Percentiles rank a stretch among this genome's conserved stretches.
These are phyloP conservation scores for Exophiala aquamarina DNA, from an alignment of 2,329 filamentous ascomycete species.

Conservation along the genomic window DNA sequence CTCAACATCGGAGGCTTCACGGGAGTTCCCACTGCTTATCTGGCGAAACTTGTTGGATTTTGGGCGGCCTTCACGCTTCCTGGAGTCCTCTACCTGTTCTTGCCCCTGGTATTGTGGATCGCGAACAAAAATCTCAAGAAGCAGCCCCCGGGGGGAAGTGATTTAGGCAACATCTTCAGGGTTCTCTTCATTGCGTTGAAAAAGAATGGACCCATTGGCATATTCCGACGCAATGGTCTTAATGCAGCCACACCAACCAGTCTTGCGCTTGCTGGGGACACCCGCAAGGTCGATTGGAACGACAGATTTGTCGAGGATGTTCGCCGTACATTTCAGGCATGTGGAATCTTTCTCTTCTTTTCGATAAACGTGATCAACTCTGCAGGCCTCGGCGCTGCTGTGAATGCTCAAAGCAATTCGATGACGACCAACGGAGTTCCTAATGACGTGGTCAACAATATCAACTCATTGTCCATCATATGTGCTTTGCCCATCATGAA, in stretches of 20 bases:
- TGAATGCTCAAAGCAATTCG: conserved; percentile 51
- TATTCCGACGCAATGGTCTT: conserved; percentile 11
- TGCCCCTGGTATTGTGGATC: conserved; percentile 6
- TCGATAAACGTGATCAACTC: conserved; percentile 55
- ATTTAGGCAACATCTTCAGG: conserved; percentile 34
- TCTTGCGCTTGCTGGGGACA: conserved; percentile 24
- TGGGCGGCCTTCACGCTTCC: conserved; percentile 71
- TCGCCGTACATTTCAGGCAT: conserved; percentile 49
- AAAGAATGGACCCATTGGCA: conserved; percentile 27
- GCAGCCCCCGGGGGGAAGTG: conserved; percentile 33
- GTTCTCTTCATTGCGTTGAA: conserved; percentile 34
- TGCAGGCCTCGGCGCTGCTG: conserved; percentile 48
- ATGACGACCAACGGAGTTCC: conserved; percentile 53
- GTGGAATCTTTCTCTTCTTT: conserved; percentile 62
- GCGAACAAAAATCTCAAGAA: conserved; percentile 37
- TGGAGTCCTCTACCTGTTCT: conserved; percentile 40
- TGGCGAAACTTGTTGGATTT: conserved; percentile 72
- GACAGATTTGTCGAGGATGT: conserved; percentile 39
- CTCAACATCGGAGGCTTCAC: conserved; percentile 66
- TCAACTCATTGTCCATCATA: conserved; percentile 61
- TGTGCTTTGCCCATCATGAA: conserved; percentile 36
- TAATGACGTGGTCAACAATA: conserved; percentile 61
- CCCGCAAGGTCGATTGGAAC: conserved; percentile 32
- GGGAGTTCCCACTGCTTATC: conserved; percentile 67
- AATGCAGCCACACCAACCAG: conserved; percentile 36